phyloP scores from a whole-genome alignment of 2,329 filamentous ascomycete species.

The Hyphodiscus sp. region DNA sequence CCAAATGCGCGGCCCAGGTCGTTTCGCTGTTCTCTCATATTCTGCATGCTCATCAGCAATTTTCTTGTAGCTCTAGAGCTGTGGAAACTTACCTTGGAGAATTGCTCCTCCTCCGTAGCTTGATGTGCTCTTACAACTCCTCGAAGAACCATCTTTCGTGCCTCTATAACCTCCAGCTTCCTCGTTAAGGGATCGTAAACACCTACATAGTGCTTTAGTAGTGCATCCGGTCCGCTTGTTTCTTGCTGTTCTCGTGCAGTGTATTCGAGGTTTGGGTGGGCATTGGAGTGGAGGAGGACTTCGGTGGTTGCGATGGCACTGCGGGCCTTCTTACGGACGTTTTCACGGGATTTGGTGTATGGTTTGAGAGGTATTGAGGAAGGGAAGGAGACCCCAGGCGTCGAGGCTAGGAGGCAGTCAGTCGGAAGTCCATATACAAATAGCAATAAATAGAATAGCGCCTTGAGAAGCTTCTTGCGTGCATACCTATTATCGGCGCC shows the following conservation, averaged over 20 bases:
- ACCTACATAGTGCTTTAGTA: conserved; percentile 58
- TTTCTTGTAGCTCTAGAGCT: conserved; percentile 33
- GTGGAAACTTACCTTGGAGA: conserved; percentile 26
- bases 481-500: conserved; percentile 48
- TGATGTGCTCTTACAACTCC: conserved; percentile 51
- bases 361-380: conserved; percentile 27
- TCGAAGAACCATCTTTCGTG: conserved; percentile 57
- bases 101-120: conserved; percentile 40
- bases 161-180: conserved; percentile 53
- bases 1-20: conserved; percentile 74
- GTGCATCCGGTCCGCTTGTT: conserved; percentile 33
- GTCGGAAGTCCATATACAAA: not conserved
- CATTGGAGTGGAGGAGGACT: conserved; percentile 51
- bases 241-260: conserved; percentile 51
- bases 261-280: conserved; percentile 53
- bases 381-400: conserved; percentile 30
- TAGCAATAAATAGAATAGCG: not conserved
- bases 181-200: conserved; percentile 56
- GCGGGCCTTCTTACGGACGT: conserved; percentile 15
- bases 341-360: conserved; percentile 27
- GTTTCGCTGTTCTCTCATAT: conserved; percentile 54
- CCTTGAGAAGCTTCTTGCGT: not conserved
- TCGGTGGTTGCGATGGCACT: conserved; percentile 33
- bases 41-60: conserved; percentile 34
- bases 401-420: conserved; percentile 24